Conservation (phyloP, 306 rosid genomes). For the Inga laurina region DNA sequence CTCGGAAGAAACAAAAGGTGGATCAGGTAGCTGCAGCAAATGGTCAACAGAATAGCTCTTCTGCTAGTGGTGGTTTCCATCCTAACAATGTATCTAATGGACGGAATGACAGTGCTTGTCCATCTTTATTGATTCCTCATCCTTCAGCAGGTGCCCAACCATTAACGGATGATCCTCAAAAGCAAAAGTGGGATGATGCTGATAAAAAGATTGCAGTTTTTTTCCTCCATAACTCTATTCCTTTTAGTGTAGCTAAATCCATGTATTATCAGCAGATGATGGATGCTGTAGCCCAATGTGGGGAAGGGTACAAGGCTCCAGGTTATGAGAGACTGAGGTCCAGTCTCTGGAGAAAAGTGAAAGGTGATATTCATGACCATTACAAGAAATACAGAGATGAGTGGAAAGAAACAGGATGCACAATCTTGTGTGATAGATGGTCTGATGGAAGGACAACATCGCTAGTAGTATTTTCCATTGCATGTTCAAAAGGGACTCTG, state of each 20-base stretch:
- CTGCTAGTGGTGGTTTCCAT: constrained; percentile 61
- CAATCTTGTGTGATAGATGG: constrained; percentile 64
- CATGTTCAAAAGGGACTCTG: constrained; percentile 56
- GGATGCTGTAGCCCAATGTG: constrained; percentile 60
- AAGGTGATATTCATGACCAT: constrained; percentile 50
- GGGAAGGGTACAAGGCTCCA: constrained; percentile 76
- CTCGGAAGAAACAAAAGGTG: constrained; percentile 57
- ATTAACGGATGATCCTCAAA: constrained; percentile 47
- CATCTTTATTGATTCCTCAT: constrained; percentile 47
- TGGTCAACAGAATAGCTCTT: constrained; percentile 61
- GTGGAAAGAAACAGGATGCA: constrained; percentile 77
- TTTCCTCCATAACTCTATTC: constrained; percentile 66
- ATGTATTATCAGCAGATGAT: constrained; percentile 72
- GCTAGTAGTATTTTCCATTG: constrained; percentile 52
- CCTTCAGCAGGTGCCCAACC: constrained; percentile 54
- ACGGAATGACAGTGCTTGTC: constrained; percentile 59
- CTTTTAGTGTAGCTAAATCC: constrained; percentile 67
- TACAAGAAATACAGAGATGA: constrained; percentile 56
- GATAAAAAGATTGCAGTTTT: constrained; percentile 67
- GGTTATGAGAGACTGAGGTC: constrained; percentile 57
- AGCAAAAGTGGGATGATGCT: constrained; percentile 55
- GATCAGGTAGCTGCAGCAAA: constrained; percentile 48
- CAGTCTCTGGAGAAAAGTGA: constrained; percentile 61
- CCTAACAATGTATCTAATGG: constrained; percentile 59
- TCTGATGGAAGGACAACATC: constrained; percentile 56